phyloP scores from a whole-genome alignment of 805 yeast genomes.

The Kazachstania taianensis region DNA sequence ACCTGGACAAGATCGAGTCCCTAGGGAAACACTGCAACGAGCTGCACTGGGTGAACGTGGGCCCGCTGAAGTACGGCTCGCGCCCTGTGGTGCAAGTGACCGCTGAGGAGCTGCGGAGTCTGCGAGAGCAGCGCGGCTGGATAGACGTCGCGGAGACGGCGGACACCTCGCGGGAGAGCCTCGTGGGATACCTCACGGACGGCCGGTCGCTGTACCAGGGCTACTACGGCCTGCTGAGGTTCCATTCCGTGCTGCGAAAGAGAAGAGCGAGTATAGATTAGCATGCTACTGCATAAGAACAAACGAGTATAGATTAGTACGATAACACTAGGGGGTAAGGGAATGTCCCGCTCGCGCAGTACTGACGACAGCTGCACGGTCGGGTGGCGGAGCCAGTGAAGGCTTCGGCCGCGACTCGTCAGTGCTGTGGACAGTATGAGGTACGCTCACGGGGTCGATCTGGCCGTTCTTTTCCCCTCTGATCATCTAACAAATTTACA shows the following conservation, averaged over 20 bases:
- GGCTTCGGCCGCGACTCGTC: too few species aligned
- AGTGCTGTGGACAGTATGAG: conserved; percentile 28
- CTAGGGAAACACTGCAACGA: conserved; percentile 33
- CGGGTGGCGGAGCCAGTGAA: too few species aligned
- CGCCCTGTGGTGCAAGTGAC: conserved; percentile 69
- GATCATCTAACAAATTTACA: conserved; percentile 23
- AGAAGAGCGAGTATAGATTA: not conserved
- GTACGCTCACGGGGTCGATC: conserved; percentile 28
- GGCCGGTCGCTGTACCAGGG: conserved; percentile 65
- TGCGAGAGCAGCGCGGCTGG: conserved; percentile 61
- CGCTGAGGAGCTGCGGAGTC: conserved; percentile 51
- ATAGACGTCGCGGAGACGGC: conserved; percentile 24
- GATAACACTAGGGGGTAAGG: not conserved
- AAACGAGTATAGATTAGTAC: too few species aligned
- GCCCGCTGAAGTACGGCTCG: conserved; percentile 88
- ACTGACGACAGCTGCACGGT: not conserved
- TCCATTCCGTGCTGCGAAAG: conserved; percentile 13
- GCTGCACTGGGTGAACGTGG: conserved; percentile 79
- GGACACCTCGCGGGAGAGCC: conserved; percentile 26
- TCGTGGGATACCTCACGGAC: conserved; percentile 61
- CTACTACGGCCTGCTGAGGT: conserved; percentile 51
- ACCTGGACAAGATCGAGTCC: conserved; percentile 52
- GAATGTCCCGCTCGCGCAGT: conserved; percentile 1
- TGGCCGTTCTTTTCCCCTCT: conserved; percentile 33
- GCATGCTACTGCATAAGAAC: too few species aligned